phyloP scores from a whole-genome alignment of 129 eudicot species.

The Scalesia atractyloides region DNA sequence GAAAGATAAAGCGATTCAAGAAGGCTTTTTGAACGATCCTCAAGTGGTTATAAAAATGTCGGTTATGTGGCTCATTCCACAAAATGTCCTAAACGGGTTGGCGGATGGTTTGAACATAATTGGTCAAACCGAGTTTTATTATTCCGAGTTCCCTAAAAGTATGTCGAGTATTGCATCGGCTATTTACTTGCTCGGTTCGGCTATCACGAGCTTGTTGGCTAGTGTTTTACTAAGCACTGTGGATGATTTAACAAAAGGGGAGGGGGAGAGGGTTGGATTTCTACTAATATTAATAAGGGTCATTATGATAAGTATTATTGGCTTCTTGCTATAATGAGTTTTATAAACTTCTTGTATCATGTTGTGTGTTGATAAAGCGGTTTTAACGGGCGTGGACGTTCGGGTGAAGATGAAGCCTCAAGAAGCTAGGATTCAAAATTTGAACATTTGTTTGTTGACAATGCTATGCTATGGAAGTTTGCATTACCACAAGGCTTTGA shows the following conservation, averaged over 20 bases:
- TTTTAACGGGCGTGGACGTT: constrained; percentile 22
- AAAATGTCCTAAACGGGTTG: constrained; percentile 51
- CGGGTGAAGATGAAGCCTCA: background rate
- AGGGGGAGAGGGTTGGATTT: constrained; percentile 74
- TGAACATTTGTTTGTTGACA: constrained; percentile 1
- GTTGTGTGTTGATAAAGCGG: constrained; percentile 34
- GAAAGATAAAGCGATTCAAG: constrained; percentile 45
- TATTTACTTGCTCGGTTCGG: constrained; percentile 60
- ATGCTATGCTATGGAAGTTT: background rate
- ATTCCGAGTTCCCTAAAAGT: constrained; percentile 81
- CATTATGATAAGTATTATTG: constrained; percentile 81
- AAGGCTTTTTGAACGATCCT: constrained; percentile 51
- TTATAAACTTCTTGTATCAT: constrained; percentile 51
- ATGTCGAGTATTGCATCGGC: constrained; percentile 82
- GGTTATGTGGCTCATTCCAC: constrained; percentile 83
- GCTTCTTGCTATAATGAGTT: constrained; percentile 68
- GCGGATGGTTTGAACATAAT: constrained; percentile 80
- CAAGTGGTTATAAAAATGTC: constrained; percentile 61
- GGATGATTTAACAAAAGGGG: constrained; percentile 41
- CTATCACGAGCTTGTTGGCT: constrained; percentile 59
- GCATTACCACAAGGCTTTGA: background rate
- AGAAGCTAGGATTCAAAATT: constrained; percentile 20
- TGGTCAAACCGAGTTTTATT: constrained; percentile 77
- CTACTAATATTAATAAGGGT: constrained; percentile 68
- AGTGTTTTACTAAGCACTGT: constrained; percentile 62